Conservation (phyloP, 148 eudicot species). For the Talinum fruticosum region DNA sequence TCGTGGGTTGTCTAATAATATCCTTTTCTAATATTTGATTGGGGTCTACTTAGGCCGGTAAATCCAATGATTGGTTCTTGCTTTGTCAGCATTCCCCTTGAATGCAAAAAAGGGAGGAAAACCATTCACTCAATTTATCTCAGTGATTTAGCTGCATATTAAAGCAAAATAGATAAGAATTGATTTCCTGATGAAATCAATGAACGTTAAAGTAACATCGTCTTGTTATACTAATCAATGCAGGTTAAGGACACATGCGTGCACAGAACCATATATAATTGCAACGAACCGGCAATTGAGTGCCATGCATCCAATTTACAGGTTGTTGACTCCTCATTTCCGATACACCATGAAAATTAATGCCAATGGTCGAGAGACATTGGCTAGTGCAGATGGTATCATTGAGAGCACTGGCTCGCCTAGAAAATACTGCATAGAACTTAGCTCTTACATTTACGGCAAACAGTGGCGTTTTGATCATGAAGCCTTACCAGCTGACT, state of each 20-base stretch:
- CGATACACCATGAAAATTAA: slow-evolving; percentile 78
- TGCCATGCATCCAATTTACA: slow-evolving; percentile 65
- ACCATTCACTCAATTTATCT: too few relatives aligned
- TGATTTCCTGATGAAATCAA: too few relatives aligned
- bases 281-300: slow-evolving; percentile 67
- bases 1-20: too few relatives aligned
- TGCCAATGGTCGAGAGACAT: slow-evolving; percentile 32
- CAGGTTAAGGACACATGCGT: slow-evolving; percentile 52
- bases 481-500: slow-evolving; percentile 60
- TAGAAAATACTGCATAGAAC: slow-evolving; percentile 25
- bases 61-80: too few relatives aligned
- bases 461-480: slow-evolving; percentile 61
- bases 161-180: too few relatives aligned
- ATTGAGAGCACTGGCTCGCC: slow-evolving; percentile 22
- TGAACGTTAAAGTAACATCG: too few relatives aligned
- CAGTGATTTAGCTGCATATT: too few relatives aligned
- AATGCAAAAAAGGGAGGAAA: too few relatives aligned
- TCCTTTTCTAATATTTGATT: too few relatives aligned
- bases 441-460: slow-evolving; percentile 57
- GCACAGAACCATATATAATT: slow-evolving; percentile 68
- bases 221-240: not conserved
- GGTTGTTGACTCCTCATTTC: slow-evolving; percentile 64
- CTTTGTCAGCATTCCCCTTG: too few relatives aligned
- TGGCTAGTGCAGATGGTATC: slow-evolving; percentile 23
- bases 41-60: too few relatives aligned